Percentiles rank a stretch among this genome's conserved stretches.
phyloP scores from a whole-genome alignment of 495 filamentous ascomycete genomes.

The Pyrenopolyporus hunteri region DNA sequence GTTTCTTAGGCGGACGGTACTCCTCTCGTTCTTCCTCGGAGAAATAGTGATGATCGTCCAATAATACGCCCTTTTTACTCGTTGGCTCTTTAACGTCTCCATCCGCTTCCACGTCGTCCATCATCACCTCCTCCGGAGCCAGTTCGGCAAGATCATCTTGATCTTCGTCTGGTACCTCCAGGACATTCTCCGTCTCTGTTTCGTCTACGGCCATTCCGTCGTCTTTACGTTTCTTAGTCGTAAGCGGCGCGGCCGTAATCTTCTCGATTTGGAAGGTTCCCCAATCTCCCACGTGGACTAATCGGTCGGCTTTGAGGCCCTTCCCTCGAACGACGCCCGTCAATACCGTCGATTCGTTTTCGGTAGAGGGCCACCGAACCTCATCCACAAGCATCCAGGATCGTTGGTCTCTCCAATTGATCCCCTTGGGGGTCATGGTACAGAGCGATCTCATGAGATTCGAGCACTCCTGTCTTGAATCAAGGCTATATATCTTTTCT shows the following conservation, averaged over 20 bases:
- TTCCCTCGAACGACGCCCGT: conserved; percentile 87
- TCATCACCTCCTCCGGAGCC: conserved; percentile 78
- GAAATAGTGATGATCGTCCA: conserved; percentile 98
- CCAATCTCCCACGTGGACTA: conserved; percentile 92
- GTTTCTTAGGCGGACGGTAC: conserved; percentile 63
- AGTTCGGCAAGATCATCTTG: conserved; percentile 82
- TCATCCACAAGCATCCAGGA: conserved; percentile 94
- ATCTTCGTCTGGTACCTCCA: conserved; percentile 74
- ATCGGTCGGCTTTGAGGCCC: conserved; percentile 83
- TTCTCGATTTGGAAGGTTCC: conserved; percentile 94
- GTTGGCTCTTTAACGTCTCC: conserved; percentile 48
- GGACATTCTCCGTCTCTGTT: conserved; percentile 53
- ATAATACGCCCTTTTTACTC: conserved; percentile 74
- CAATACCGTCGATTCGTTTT: conserved; percentile 66
- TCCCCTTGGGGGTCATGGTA: conserved; percentile 86
- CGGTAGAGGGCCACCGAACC: conserved; percentile 68
- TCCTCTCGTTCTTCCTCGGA: conserved; percentile 77
- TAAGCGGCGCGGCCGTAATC: conserved; percentile 73
- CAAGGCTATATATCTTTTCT: conserved; percentile 84
- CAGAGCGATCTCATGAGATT: conserved; percentile 90
- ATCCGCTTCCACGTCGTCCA: conserved; percentile 70
- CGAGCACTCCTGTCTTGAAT: conserved; percentile 84
- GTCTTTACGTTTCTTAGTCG: conserved; percentile 59
- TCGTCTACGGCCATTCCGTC: conserved; percentile 75
- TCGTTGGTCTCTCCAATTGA: conserved; percentile 90